Percentiles rank a stretch among this genome's conserved stretches.
Evolutionary conservation across 768 basidiomycete genomes (phyloP).

Genomic region (Collybia sordida): DNA sequence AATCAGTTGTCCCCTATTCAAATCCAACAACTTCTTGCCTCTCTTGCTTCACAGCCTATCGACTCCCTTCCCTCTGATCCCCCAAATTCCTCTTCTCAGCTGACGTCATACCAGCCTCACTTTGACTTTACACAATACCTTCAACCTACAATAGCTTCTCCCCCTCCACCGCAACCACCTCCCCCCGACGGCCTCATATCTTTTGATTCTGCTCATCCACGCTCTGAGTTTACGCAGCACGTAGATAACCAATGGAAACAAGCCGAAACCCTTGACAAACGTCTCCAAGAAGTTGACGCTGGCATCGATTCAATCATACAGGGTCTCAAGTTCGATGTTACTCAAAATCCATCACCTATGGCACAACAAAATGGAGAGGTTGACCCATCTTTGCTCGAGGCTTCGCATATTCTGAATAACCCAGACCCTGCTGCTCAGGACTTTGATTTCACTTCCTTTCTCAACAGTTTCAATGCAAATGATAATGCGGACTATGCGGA

Average conservation of each 20-base stretch:
- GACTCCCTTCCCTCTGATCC: constrained; percentile 22
- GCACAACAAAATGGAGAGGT: too few relatives aligned
- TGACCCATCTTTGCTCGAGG: too few relatives aligned
- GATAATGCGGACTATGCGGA: not conserved
- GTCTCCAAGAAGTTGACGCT: constrained; percentile 67
- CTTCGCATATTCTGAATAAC: too few relatives aligned
- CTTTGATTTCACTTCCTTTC: constrained; percentile 17
- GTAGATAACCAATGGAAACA: constrained; percentile 42
- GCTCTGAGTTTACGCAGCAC: not conserved
- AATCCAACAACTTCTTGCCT: constrained; percentile 53
- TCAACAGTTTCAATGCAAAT: constrained; percentile 8
- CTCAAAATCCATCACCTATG: too few relatives aligned
- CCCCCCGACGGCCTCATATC: constrained; percentile 28
- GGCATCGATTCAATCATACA: constrained; percentile 74
- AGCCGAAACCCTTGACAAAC: constrained; percentile 65
- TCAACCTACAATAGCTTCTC: constrained; percentile 10
- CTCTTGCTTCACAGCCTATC: constrained; percentile 37
- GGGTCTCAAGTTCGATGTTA: constrained; percentile 39
- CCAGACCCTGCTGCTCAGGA: too few relatives aligned
- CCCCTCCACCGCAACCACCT: constrained; percentile 7
- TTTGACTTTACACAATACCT: constrained; percentile 30
- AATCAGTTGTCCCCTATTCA: constrained; percentile 55
- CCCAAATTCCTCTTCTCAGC: constrained; percentile 16
- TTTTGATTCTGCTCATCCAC: constrained; percentile 22
- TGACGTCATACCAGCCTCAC: constrained; percentile 34